Conservation (phyloP, 257 asterid species). For the Fraxinus cuspidata region DNA sequence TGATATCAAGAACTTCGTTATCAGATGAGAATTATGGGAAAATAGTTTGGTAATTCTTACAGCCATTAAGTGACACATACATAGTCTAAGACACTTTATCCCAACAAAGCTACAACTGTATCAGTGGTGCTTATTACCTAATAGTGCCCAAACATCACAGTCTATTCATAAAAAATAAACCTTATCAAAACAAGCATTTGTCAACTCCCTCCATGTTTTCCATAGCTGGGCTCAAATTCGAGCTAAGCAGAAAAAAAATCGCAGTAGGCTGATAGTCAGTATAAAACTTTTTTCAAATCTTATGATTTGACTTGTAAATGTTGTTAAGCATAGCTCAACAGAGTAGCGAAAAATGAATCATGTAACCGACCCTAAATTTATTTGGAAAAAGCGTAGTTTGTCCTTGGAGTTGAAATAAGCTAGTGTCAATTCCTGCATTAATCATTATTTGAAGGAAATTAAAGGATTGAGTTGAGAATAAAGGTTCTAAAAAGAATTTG, state of each 20-base stretch:
- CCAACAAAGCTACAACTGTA: constrained; percentile 7
- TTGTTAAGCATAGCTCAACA: too few species aligned
- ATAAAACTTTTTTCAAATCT: background rate
- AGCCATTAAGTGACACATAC: constrained; percentile 8
- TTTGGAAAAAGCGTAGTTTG: background rate
- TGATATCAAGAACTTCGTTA: background rate
- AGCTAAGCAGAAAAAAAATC: background rate
- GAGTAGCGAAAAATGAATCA: background rate
- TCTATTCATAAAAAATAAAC: constrained; percentile 35
- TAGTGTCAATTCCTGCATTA: constrained; percentile 19
- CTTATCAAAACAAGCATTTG: constrained; percentile 21
- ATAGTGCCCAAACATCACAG: constrained; percentile 31
- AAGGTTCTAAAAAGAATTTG: constrained; percentile 15
- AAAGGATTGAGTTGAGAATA: constrained; percentile 21
- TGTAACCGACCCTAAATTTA: background rate
- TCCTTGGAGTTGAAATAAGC: background rate
- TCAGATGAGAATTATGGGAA: constrained; percentile 20
- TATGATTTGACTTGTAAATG: too few species aligned
- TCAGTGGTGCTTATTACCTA: constrained; percentile 15
- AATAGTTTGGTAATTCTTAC: constrained; percentile 3
- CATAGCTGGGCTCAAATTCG: background rate
- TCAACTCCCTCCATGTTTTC: background rate
- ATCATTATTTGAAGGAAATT: constrained; percentile 26
- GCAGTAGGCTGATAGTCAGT: background rate
- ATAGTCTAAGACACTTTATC: constrained; percentile 17